Conservation (phyloP, 306 rosid species). For the Inga leiocalycina region DNA sequence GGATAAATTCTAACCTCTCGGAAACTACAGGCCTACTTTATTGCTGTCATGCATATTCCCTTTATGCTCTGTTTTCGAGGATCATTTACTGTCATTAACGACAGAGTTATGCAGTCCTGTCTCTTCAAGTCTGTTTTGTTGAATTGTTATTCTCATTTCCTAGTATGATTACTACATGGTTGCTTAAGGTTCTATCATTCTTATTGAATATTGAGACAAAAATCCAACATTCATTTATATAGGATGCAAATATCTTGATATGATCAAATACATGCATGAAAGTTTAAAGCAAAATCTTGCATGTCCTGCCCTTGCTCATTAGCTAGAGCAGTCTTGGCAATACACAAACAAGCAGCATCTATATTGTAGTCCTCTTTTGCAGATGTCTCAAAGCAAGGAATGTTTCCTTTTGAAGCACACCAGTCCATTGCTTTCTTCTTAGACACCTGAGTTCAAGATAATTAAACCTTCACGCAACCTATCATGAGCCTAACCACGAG, state of each 20-base stretch:
- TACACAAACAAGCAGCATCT: conserved; percentile 83
- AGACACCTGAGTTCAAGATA: conserved; percentile 63
- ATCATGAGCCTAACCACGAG: not conserved
- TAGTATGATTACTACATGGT: not conserved
- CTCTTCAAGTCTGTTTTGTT: not conserved
- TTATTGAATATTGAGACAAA: not conserved
- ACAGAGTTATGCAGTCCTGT: not conserved
- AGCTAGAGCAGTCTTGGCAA: conserved; percentile 85
- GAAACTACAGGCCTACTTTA: too few relatives aligned
- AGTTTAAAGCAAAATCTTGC: conserved; percentile 48
- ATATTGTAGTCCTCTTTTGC: conserved; percentile 91
- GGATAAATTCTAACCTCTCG: too few relatives aligned
- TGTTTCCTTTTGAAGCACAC: conserved; percentile 85
- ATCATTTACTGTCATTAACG: too few relatives aligned
- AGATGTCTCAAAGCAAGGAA: conserved; percentile 90
- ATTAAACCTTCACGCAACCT: conserved; percentile 31
- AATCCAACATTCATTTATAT: not conserved
- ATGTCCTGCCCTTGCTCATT: conserved; percentile 79
- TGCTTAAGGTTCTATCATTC: not conserved
- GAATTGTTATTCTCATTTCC: not conserved
- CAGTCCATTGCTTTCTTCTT: conserved; percentile 95
- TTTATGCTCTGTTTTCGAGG: not conserved
- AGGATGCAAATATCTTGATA: not conserved
- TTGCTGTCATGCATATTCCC: not conserved
- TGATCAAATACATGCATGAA: conserved; percentile 3